Conservation (phyloP, 2,329 filamentous ascomycete species). For the Apiospora pterosperma region DNA sequence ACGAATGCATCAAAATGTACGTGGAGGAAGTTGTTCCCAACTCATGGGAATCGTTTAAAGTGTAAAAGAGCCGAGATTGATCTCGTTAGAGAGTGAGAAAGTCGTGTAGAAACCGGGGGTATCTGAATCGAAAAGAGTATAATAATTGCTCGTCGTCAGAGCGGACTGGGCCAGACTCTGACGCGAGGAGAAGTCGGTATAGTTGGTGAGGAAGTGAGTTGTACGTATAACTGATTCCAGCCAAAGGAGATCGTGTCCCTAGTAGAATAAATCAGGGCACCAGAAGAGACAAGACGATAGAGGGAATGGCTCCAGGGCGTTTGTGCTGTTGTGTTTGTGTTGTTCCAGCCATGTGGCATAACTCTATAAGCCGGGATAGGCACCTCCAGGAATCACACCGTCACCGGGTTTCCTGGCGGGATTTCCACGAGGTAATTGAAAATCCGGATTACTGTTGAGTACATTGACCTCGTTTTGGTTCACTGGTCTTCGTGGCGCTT, state of each 20-base stretch:
- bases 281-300: too few relatives aligned
- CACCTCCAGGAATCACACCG: conserved; percentile 50
- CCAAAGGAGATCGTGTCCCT: background rate
- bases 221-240: background rate
- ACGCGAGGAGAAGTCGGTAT: background rate
- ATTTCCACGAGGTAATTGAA: conserved; percentile 59
- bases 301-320: background rate
- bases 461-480: conserved; percentile 68
- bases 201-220: background rate
- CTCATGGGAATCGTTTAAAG: background rate
- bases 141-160: background rate
- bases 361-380: conserved; percentile 42
- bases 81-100: background rate
- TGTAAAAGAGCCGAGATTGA: background rate
- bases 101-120: conserved; percentile 1
- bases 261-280: background rate
- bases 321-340: background rate
- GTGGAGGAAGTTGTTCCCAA: background rate
- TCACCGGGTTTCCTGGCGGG: conserved; percentile 24
- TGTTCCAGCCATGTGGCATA: background rate
- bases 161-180: background rate
- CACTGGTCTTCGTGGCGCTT: conserved; percentile 40
- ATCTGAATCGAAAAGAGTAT: background rate
- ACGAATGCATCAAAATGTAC: background rate
- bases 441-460: conserved; percentile 80